Base-by-base conservation (phyloP, 2,329 filamentous ascomycete species). In the Bipolaris zeicola region DNA sequence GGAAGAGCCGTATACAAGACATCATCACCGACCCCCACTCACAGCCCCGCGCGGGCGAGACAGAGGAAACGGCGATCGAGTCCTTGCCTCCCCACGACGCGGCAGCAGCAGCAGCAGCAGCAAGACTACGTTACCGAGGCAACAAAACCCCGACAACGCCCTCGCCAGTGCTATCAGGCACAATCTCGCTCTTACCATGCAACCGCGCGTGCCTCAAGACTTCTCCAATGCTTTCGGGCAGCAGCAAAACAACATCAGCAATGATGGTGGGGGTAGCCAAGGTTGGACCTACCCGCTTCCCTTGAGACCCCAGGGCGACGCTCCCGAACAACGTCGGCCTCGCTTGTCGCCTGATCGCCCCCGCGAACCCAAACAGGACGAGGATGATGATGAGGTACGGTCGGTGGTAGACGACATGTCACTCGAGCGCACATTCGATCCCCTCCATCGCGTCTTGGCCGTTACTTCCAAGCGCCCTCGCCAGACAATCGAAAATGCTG, bases 391-490 rank as follows among this genome's bases (percentile, higher is more conserved):
- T 5, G 37, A 16, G 3, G 31, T 18, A 24, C 38, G 26, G 14
- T 37, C 44, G 8, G 8, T 3, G 10, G 22, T 28, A 48, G 49
- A 43, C 8, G 39, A 44, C 31, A n/a, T 14, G 26, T 33, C 38
- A 36, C 20, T 16, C 3, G 14, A 24, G 5, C 39, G 16, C n/a
- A 14, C 6, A 13, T 31, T 34, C 13, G 26, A 43, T 43, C 38
- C 28, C 8, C 14, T n/a, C 26, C 33, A 33, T 34, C 45, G n/a
- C 46, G 14, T 20, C 28, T 55, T 62, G 41, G n/a, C 41, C 18
- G 50, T 31, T 3, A 37, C 46, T 26, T 45, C 57, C 26, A 72
- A 69, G 52, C 67, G 65, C 24, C 42, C 59, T 10, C 56, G 59
- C 11, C 63, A 71, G 13, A 63, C 52, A n/a, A 61, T 55, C 33